phyloP scores from a whole-genome alignment of 495 filamentous ascomycete species.

The Clavariopsis aquatica region DNA sequence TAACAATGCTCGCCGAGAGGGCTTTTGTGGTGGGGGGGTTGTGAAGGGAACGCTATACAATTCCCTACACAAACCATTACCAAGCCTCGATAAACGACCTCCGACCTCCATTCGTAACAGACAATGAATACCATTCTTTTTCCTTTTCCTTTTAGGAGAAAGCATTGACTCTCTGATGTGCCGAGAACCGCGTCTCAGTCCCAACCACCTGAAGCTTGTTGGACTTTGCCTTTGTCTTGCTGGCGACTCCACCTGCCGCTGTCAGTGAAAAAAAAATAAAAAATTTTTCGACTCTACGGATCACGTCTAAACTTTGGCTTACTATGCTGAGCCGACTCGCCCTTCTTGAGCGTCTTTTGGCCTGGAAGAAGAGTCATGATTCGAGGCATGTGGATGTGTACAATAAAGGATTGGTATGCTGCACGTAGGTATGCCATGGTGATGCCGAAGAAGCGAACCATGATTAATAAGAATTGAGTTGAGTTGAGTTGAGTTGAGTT shows the following conservation, averaged over 20 bases:
- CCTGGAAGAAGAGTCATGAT: background rate
- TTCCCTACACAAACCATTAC: background rate
- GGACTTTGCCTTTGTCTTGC: background rate
- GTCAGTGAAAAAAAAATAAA: no score
- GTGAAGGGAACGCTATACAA: background rate
- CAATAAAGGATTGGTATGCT: background rate
- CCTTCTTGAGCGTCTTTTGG: background rate
- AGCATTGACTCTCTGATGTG: slow-evolving; percentile 21
- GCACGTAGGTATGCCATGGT: background rate
- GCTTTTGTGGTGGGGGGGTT: no score
- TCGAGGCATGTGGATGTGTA: background rate
- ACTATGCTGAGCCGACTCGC: background rate
- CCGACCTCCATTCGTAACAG: background rate
- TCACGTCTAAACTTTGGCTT: no score
- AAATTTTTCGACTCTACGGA: no score
- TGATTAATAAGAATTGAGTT: background rate
- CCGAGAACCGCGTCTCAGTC: background rate
- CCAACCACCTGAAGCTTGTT: background rate
- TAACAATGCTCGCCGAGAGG: no score
- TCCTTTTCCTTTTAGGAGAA: slow-evolving; percentile 11
- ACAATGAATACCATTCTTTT: no score
- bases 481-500: background rate
- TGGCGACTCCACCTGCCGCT: background rate
- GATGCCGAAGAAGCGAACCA: background rate
- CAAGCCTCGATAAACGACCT: background rate